Conservation (phyloP, 225 moss, liverwort and hornwort genomes). For the Asterella californica region DNA sequence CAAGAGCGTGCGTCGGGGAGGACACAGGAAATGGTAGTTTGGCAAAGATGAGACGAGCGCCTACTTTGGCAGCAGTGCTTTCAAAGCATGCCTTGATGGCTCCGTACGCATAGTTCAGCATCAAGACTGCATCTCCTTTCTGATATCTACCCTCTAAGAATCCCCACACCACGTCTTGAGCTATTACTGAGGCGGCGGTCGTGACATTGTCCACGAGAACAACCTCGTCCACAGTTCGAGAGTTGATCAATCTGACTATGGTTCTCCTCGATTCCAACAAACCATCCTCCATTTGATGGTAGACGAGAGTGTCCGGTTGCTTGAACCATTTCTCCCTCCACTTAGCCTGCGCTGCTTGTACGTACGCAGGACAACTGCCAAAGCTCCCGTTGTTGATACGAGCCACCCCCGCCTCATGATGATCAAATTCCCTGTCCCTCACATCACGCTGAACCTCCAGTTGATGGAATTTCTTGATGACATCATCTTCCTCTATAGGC, state of each 20-base stretch:
- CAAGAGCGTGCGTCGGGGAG: constrained; percentile 50
- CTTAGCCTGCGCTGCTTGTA: constrained; percentile 55
- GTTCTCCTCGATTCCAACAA: constrained; percentile 45
- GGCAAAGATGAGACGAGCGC: constrained; percentile 61
- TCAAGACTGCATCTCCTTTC: constrained; percentile 63
- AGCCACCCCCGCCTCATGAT: constrained; percentile 65
- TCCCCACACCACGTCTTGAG: constrained; percentile 70
- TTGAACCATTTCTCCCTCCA: constrained; percentile 50
- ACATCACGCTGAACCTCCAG: constrained; percentile 8
- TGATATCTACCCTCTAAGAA: constrained; percentile 64
- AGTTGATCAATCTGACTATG: constrained; percentile 54
- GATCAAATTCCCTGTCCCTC: constrained; percentile 55
- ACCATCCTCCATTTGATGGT: constrained; percentile 54
- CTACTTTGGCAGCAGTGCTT: constrained; percentile 56
- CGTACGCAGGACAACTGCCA: constrained; percentile 59
- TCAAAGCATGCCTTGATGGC: constrained; percentile 75
- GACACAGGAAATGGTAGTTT: constrained; percentile 68
- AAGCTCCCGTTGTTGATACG: constrained; percentile 83
- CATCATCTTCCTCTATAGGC: not conserved
- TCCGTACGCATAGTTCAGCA: constrained; percentile 68
- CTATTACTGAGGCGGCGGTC: constrained; percentile 66
- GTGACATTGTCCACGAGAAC: constrained; percentile 82
- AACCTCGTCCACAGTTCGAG: constrained; percentile 53
- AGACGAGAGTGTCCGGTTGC: constrained; percentile 62
- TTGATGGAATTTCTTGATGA: not conserved